phyloP scores from a whole-genome alignment of 129 eudicot species.

The Erigeron canadensis region DNA sequence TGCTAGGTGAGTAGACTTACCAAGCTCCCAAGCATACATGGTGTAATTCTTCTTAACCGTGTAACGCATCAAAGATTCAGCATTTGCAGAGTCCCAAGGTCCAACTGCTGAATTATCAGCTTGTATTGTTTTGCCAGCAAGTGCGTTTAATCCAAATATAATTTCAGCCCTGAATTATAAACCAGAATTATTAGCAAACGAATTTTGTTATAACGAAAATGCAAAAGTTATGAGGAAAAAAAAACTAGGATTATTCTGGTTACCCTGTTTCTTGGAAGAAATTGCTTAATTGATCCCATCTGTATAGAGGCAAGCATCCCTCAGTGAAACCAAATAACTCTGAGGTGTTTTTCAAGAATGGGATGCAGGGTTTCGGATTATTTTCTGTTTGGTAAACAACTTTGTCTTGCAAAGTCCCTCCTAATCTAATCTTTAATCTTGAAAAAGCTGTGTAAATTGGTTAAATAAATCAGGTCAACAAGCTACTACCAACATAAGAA shows the following conservation, averaged over 20 bases:
- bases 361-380: conserved; percentile 46
- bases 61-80: conserved; percentile 70
- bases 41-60: conserved; percentile 65
- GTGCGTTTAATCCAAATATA: conserved; percentile 83
- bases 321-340: conserved; percentile 59
- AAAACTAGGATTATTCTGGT: conserved; percentile 11
- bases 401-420: conserved; percentile 87
- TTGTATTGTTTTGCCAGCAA: conserved; percentile 51
- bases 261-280: conserved; percentile 76
- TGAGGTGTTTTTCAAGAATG: conserved; percentile 42
- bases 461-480: conserved; percentile 18
- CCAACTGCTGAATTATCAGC: conserved; percentile 52
- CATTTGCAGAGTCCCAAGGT: conserved; percentile 79
- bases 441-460: conserved; percentile 68
- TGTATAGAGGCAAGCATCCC: conserved; percentile 69
- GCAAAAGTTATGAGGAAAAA: not conserved
- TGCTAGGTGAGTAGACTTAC: conserved; percentile 38
- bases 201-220: not conserved
- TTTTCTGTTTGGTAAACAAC: conserved; percentile 64
- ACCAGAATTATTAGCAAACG: not conserved
- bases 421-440: conserved; percentile 84
- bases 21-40: conserved; percentile 91
- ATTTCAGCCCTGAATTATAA: conserved; percentile 58
- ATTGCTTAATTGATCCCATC: conserved; percentile 80
- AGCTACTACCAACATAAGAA: conserved; percentile 6